Evolutionary conservation across 1,139 yeast genomes (phyloP), one percentile per base, ranked within the genome.

Genomic region (Pichia sp.): DNA sequence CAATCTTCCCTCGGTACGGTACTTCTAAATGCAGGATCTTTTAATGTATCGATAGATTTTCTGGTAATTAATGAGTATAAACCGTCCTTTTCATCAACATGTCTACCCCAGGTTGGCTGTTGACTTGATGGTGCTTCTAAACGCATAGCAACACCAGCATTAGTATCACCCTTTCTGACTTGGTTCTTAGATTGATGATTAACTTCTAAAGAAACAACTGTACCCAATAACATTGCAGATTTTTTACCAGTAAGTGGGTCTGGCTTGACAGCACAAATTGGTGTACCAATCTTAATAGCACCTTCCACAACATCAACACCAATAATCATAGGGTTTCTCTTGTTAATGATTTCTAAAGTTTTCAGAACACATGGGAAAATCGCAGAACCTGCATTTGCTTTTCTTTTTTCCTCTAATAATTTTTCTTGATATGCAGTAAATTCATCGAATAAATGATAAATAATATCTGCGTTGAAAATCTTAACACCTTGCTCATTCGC

Each of bases 31-130:
- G 97, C 97, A 43, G 96, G 95, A 60, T 92, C 98, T 71, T 92
- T 92, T 73, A 92, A 80, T n/a, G 96, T 86, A 64, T 92, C 97
- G 59, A 92, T 90, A 32, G 96, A 85, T 66, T 74, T 84, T 73
- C 98, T 81, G 26, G 94, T 65, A 55, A 92, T 78, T 69, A 85
- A 76, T 11, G 98, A 92, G 69, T 89, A 92, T 62, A 92, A 74
- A 46, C 79, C 76, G 65, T 92, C 99, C 53, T 78, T 73, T 67
- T 92, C 98, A 63, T 89, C 96, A 58, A 92, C 95, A 63, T 92
- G 99, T 73, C 98, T 87, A 52, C 99, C 99, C 97, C 97, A 92
- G 20, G 87, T 82, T 48, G 98, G 97, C 69, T 89, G 96, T 53
- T 87, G 92, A 45, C 89, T 75, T 27, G 94, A 81, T 48, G 96